Percentiles rank a stretch among this genome's conserved stretches.
Evolutionary conservation across 2,329 filamentous ascomycete genomes (phyloP).

Genomic region (Huntiella abstrusa): DNA sequence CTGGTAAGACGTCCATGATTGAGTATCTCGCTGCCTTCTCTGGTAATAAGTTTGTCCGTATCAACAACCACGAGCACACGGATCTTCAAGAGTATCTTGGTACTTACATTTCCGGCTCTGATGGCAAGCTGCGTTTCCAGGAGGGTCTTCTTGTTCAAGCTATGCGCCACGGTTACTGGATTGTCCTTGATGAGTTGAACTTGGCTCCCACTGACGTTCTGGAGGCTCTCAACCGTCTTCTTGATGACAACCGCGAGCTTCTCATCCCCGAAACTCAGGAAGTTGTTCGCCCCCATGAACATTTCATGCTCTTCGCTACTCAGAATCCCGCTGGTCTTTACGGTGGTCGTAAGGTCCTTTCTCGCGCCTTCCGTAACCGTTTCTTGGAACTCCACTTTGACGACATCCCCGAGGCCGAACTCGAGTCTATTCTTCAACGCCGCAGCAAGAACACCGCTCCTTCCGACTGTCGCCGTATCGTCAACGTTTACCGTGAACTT

Average conservation of each 20-base stretch:
- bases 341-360: constrained; percentile 81
- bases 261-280: constrained; percentile 95
- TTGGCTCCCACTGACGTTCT: constrained; percentile 91
- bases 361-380: constrained; percentile 85
- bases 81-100: constrained; percentile 96
- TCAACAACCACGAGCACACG: constrained; percentile 99
- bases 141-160: constrained; percentile 89
- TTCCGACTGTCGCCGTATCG: constrained; percentile 79
- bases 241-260: constrained; percentile 92
- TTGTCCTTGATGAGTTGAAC: constrained; percentile 94
- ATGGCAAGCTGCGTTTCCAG: constrained; percentile 76
- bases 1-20: constrained; percentile 98
- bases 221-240: constrained; percentile 81
- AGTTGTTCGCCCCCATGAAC: constrained; percentile 72
- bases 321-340: constrained; percentile 95
- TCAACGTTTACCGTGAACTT: constrained; percentile 83
- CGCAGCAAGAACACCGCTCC: constrained; percentile 73
- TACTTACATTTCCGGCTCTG: constrained; percentile 70
- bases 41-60: constrained; percentile 90
- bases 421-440: constrained; percentile 79
- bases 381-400: constrained; percentile 96
- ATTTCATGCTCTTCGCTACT: constrained; percentile 96
- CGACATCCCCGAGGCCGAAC: constrained; percentile 86
- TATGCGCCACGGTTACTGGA: constrained; percentile 86
- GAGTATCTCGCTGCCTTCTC: constrained; percentile 94